Evolutionary conservation across 164 flowering plant genomes (phyloP), one percentile per base, ranked within the genome.

Genomic region (Cinnamomum micranthum): DNA sequence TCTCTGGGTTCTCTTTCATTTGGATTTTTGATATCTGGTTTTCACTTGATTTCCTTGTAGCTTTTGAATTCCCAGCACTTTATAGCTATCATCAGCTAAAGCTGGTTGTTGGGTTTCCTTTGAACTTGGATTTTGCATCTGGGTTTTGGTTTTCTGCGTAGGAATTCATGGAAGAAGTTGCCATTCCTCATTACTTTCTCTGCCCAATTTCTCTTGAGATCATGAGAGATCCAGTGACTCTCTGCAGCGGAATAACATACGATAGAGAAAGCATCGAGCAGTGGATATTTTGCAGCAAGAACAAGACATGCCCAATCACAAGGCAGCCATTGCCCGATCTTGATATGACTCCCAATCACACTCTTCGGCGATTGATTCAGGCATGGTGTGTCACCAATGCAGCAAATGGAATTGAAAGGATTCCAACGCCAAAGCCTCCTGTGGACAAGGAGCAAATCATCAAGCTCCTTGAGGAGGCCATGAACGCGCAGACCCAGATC

Each of bases 141-240:
- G 60, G 60, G 60, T 17, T 20, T 55, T 17, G 60, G 20, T 19
- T 55, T 55, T 55, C n/a, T 15, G 60, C 6, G 4, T 55, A 4
- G n/a, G 60, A 55, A 15, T 2, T 0, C 60, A 83, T 84, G 87
- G 89, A 85, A 1, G 87, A 86, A 23, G 77, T 90, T 3, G 94
- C 92, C 6, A 76, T 92, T 59, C 98, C 97, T 23, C 71, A 82
- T 0, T 84, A 85, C 75, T 94, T 91, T 78, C 80, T 88, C 19
- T 94, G 98, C 70, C 98, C 98, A 0, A 91, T 94, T 70, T 92
- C 96, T 1, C 77, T 94, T 13, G 84, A 94, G 59, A 81, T 89
- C 50, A 90, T 92, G 96, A 85, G 79, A 79, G 98, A 94, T 81
- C 98, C 98, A 1, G 96, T 94, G 4, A 89, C 89, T 0, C 69